A percentile compares a stretch with the other conserved stretches of the same genome.
Evolutionary conservation across 2,329 filamentous ascomycete genomes (phyloP).

Genomic region (Achaetomium macrosporum): DNA sequence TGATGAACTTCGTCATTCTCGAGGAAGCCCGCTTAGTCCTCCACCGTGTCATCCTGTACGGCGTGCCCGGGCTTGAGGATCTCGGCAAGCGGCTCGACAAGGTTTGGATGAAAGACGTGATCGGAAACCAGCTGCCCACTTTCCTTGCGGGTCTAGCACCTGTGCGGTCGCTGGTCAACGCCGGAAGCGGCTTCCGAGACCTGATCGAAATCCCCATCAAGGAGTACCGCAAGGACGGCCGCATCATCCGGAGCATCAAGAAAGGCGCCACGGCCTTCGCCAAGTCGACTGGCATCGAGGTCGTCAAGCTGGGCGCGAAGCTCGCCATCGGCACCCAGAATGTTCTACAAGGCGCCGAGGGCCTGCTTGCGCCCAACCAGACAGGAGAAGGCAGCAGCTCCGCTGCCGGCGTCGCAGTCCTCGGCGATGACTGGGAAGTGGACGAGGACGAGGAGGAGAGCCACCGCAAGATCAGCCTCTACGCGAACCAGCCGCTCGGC

Average conservation of each 20-base stretch:
- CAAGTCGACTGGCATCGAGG: slow-evolving; percentile 85
- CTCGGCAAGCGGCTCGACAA: slow-evolving; percentile 87
- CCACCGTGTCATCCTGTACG: slow-evolving; percentile 86
- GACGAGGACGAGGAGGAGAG: slow-evolving; percentile 64
- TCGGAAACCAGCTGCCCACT: slow-evolving; percentile 77
- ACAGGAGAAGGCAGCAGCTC: slow-evolving; percentile 29
- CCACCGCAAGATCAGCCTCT: slow-evolving; percentile 76
- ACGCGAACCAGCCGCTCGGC: slow-evolving; percentile 88
- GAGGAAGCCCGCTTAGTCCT: slow-evolving; percentile 84
- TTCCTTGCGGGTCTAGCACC: slow-evolving; percentile 85
- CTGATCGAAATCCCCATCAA: slow-evolving; percentile 83
- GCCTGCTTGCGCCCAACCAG: slow-evolving; percentile 54
- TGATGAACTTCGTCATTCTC: slow-evolving; percentile 96
- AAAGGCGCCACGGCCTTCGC: slow-evolving; percentile 89
- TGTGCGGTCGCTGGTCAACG: slow-evolving; percentile 84
- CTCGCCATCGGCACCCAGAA: slow-evolving; percentile 91
- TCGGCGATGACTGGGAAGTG: slow-evolving; percentile 33
- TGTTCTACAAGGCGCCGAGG: slow-evolving; percentile 84
- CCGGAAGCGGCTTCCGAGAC: slow-evolving; percentile 79
- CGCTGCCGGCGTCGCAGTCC: not conserved
- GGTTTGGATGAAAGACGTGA: slow-evolving; percentile 94
- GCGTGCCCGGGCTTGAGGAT: slow-evolving; percentile 82
- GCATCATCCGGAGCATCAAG: slow-evolving; percentile 82
- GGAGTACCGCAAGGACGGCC: slow-evolving; percentile 91
- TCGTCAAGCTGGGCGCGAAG: slow-evolving; percentile 92